Evolutionary conservation across 768 basidiomycete species (phyloP), one percentile per base, ranked within the genome.

Genomic region (Leccinum disarticulatum): DNA sequence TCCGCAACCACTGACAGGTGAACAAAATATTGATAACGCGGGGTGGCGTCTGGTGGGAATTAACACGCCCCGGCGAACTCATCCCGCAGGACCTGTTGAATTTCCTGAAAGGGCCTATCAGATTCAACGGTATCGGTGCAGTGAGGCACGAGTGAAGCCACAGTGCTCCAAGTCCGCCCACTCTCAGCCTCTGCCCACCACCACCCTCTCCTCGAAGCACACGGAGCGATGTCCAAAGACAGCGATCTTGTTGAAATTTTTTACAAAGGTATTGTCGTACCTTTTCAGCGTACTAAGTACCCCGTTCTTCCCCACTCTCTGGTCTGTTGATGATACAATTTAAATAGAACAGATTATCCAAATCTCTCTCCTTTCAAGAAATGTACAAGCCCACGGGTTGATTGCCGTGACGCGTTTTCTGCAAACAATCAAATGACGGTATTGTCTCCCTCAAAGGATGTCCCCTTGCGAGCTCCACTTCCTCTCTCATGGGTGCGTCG

Each of bases 401-500:
- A 70, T 60, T 69, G 64, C 25, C 69, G 69, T 33, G 31, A 5
- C 41, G 14, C 70, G 48, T 70, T 70, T 57, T 28, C 52, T 15
- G 13, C 43, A 25, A 61, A 59, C 47, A 47, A 27, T 30, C 54
- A 31, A n/a, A 56, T 54, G 11, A 19, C 36, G 4, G 1, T 52
- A 1, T 36, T 33, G 31, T 51, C 62, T 50, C 55, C 58, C n/a
- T 35, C 52, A 25, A 31, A 53, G 33, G 46, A 38, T 3, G n/a
- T 1, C 19, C 15, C 35, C 31, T 38, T 17, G 41, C 62, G 72
- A 28, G 63, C 64, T 51, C 72, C 70, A 22, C 65, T 71, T 49
- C 70, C 70, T 6, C 66, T 71, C 10, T 49, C 50, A n/a, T 71
- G 70, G 70, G 70, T 73, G 47, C 22, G 70, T 58, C 46, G 9